phyloP scores from a whole-genome alignment of 345 rosid species.

The Durio zibethinus region DNA sequence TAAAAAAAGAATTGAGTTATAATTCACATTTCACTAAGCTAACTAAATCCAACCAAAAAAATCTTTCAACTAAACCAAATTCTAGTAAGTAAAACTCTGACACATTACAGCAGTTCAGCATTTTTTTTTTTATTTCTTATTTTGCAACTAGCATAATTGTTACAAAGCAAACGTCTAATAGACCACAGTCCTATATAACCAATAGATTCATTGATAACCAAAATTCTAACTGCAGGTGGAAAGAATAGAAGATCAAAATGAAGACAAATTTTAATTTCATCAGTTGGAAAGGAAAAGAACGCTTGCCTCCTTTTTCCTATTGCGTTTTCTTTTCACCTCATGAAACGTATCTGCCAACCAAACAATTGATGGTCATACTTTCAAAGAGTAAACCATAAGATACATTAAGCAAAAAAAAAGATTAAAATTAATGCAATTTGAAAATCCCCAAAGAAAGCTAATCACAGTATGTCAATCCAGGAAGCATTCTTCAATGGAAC shows the following conservation, averaged over 20 bases:
- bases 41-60: background rate
- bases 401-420: background rate
- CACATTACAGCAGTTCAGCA: background rate
- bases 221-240: background rate
- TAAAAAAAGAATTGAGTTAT: background rate
- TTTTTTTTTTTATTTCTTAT: background rate
- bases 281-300: constrained; percentile 4
- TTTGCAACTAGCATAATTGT: background rate
- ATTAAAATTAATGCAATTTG: background rate
- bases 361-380: background rate
- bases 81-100: background rate
- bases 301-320: constrained; percentile 67
- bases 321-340: constrained; percentile 70
- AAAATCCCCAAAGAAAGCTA: background rate
- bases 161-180: background rate
- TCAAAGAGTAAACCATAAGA: background rate
- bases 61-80: background rate
- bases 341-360: constrained; percentile 80
- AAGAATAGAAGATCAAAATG: background rate
- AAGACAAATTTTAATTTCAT: background rate
- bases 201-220: background rate
- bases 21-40: background rate
- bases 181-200: background rate
- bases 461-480: background rate
- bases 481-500: background rate